These are phyloP conservation scores for Gracilaria domingensis DNA, from an alignment of 23 red algal genomes.

Conservation along the genomic window DNA sequence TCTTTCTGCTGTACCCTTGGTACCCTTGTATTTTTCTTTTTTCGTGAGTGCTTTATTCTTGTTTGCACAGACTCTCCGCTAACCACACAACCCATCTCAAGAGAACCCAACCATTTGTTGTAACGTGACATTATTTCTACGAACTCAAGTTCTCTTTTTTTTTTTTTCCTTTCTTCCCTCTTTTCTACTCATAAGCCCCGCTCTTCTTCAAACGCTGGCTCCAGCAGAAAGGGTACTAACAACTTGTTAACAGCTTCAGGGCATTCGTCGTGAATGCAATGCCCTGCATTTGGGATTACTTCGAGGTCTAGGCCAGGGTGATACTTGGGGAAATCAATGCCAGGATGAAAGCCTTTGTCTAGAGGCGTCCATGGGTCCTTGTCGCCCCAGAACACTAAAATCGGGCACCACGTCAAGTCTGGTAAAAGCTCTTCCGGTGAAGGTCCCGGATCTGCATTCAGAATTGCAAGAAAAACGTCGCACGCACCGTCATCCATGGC, in stretches of 20 bases:
- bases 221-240: slow-evolving; percentile 61
- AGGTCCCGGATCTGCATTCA: slow-evolving; percentile 86
- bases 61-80: slow-evolving; percentile 19
- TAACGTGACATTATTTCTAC: not conserved
- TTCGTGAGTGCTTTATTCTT: slow-evolving; percentile 27
- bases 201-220: slow-evolving; percentile 38
- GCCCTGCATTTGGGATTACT: slow-evolving; percentile 64
- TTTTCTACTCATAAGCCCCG: not conserved
- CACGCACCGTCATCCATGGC: slow-evolving; percentile 82
- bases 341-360: slow-evolving; percentile 73
- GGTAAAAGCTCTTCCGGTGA: slow-evolving; percentile 79
- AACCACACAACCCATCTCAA: not conserved
- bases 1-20: not conserved
- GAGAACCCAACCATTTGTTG: not conserved
- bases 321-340: slow-evolving; percentile 62
- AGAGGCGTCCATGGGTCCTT: slow-evolving; percentile 96
- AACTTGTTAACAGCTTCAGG: slow-evolving; percentile 59
- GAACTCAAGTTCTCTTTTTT: not conserved
- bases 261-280: slow-evolving; percentile 75
- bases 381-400: slow-evolving; percentile 91
- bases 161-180: not conserved
- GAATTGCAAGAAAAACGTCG: slow-evolving; percentile 82
- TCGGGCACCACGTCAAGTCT: slow-evolving; percentile 72
- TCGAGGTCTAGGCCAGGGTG: slow-evolving; percentile 55
- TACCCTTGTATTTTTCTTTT: not conserved